Evolutionary conservation across 306 rosid genomes (phyloP).

Genomic region (Geum urbanum): DNA sequence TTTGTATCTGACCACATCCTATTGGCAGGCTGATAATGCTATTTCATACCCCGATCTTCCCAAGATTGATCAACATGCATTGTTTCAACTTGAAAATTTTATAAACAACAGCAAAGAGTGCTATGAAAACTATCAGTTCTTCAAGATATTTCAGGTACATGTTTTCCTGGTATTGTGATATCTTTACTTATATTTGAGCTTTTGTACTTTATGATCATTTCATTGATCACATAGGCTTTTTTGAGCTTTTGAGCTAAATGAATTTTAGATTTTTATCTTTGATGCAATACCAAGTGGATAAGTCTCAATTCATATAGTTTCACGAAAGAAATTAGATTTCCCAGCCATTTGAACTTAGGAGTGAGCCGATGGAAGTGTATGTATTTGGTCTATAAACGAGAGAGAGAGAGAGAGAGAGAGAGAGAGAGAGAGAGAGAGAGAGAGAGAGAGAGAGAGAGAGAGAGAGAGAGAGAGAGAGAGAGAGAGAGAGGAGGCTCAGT

Average conservation of each 20-base stretch:
- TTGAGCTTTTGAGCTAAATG: neutral
- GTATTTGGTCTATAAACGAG: neutral
- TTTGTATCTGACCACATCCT: conserved; percentile 14
- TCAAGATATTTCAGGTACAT: conserved; percentile 90
- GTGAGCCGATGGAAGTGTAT: neutral
- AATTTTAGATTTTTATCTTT: neutral
- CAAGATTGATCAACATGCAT: conserved; percentile 76
- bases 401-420: too few relatives aligned
- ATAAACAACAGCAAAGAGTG: conserved; percentile 64
- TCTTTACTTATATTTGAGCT: too few relatives aligned
- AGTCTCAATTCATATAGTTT: neutral
- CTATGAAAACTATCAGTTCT: conserved; percentile 88
- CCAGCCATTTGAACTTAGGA: neutral
- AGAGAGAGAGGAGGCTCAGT: neutral
- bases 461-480: too few relatives aligned
- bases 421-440: too few relatives aligned
- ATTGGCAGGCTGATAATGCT: conserved; percentile 59
- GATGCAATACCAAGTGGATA: neutral
- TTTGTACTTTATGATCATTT: too few relatives aligned
- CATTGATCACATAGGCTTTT: too few relatives aligned
- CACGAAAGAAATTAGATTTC: neutral
- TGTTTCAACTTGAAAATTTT: conserved; percentile 91
- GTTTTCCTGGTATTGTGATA: conserved; percentile 11
- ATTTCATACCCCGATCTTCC: conserved; percentile 80
- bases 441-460: too few relatives aligned